These are phyloP conservation scores for Epichloe scottii DNA, from an alignment of 2,329 filamentous ascomycete species.

Conservation along the genomic window DNA sequence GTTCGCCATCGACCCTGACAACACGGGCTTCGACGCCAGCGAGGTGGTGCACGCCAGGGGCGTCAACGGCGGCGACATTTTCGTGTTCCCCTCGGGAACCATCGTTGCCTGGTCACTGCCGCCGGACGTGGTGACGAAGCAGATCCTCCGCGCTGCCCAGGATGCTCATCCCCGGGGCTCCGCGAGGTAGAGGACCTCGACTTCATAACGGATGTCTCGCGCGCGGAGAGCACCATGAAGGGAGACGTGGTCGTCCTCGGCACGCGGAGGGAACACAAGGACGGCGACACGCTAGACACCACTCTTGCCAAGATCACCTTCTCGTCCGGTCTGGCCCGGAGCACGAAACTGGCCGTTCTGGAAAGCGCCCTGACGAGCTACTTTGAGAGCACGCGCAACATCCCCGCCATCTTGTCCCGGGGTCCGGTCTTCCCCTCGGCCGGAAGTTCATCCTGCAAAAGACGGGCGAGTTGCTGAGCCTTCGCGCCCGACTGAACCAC, in stretches of 20 bases:
- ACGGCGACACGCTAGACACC: conserved; percentile 36
- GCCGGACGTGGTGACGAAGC: conserved; percentile 59
- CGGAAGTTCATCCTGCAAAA: conserved; percentile 77
- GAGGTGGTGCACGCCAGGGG: conserved; percentile 52
- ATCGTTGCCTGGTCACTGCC: conserved; percentile 86
- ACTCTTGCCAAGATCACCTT: conserved; percentile 93
- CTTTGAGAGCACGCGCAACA: conserved; percentile 73
- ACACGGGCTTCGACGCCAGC: conserved; percentile 44
- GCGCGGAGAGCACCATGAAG: conserved; percentile 64
- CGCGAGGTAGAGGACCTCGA: conserved; percentile 85
- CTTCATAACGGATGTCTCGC: conserved; percentile 61
- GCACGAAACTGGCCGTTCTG: conserved; percentile 85
- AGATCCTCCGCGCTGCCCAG: conserved; percentile 64
- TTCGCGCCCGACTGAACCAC: conserved; percentile 87
- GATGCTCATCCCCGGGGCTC: conserved; percentile 55
- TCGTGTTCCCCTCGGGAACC: conserved; percentile 90
- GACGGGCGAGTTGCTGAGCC: conserved; percentile 79
- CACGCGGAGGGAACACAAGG: conserved; percentile 46
- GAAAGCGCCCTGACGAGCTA: conserved; percentile 74
- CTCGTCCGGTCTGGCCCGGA: conserved; percentile 82
- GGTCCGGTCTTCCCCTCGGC: conserved; percentile 32
- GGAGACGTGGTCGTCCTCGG: conserved; percentile 86
- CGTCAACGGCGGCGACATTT: conserved; percentile 67
- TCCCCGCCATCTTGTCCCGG: conserved; percentile 67
- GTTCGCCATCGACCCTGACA: conserved; percentile 49